Percentiles rank a stretch among this genome's conserved stretches.
phyloP scores from a whole-genome alignment of 257 asterid genomes.

The Oldenlandia corymbosa region DNA sequence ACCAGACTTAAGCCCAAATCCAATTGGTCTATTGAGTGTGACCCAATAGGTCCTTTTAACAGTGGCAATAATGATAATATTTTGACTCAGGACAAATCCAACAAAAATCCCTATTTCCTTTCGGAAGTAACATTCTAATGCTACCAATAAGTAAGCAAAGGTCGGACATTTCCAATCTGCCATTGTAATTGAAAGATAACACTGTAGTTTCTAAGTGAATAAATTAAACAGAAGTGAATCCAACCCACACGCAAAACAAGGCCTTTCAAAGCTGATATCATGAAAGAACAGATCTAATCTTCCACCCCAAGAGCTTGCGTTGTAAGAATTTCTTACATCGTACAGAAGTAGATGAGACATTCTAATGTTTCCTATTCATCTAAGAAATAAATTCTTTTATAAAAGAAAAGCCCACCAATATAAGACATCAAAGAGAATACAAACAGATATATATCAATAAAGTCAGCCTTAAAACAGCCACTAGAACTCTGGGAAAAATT shows the following conservation, averaged over 20 bases:
- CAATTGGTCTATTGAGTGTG: no score
- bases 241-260: no score
- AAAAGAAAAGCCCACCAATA: neutral
- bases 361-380: neutral
- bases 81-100: no score
- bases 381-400: neutral
- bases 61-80: no score
- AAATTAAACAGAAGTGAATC: no score
- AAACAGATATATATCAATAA: neutral
- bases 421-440: neutral
- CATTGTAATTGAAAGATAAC: neutral
- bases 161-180: neutral
- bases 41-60: no score
- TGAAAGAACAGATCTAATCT: neutral
- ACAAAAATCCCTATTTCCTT: neutral
- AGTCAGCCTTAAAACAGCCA: neutral
- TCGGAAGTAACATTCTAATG: neutral
- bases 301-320: neutral
- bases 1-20: no score
- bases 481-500: neutral
- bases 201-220: no score
- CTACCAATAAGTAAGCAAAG: no score
- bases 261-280: no score
- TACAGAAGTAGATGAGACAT: neutral
- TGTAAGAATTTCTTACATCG: neutral